Base-by-base conservation (phyloP, 2,329 filamentous ascomycete genomes). In the Calonectria pteridis region DNA sequence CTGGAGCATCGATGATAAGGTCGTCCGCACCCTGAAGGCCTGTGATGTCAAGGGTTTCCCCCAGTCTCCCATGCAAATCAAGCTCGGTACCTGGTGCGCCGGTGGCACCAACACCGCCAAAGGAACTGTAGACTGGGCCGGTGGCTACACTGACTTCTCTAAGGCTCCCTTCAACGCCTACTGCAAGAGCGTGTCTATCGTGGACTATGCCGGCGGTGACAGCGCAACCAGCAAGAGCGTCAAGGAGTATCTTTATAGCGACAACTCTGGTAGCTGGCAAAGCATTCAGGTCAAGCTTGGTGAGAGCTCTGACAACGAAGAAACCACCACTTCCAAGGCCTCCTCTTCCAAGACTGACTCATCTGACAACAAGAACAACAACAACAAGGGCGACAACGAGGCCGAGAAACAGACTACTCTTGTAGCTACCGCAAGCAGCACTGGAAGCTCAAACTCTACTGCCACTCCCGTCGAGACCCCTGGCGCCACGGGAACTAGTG, bases 61-160 rank as follows among this genome's bases (percentile, higher is more conserved):
- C 58, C 93, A 95, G 87, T 94, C 92, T 6, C 93, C 93, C 66
- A 92, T 93, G 90, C 90, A 92, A 83, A 82, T 94, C 81, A 93
- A 92, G 84, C 84, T 95, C 40, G 93, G 93, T 75, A 89, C 90
- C 77, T 94, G 93, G 92, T 89, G 90, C 50, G 91, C 87, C 51
- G 91, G 91, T 50, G 84, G 88, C 77, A 83, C 85, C 63, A 83
- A 85, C 70, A 93, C 95, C 77, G 82, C 90, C 20, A 83, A 89
- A 68, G 95, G 95, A 71, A 97, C 95, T 35, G 93, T 95, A 73
- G 73, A 87, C 69, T 93, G 92, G 92, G 91, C 91, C 50, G 93
- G 92, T 76, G 93, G 93, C 74, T 76, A 81, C 71, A 84, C 87
- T 75, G 84, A 88, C 77, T 88, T 86, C 80, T 79, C 76, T 59